Base-by-base conservation (phyloP, 352 stramenopile species). In the Phytophthora podocarpi region DNA sequence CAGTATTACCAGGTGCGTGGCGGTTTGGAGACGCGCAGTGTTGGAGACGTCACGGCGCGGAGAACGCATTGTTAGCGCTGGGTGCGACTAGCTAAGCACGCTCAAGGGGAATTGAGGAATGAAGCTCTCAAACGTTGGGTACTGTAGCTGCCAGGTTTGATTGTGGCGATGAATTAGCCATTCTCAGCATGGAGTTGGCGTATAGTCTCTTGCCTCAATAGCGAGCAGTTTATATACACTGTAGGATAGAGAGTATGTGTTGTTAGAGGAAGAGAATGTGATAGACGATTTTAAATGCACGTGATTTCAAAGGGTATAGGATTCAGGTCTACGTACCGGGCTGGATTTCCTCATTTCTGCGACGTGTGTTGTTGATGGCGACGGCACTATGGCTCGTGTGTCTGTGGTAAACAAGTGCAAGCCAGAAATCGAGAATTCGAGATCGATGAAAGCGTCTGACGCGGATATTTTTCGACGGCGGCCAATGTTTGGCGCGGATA, bases 1-100 rank as follows among this genome's bases (percentile, higher is more conserved):
- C 20, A 91, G 65, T 5, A 94, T 72, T 8, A 94, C 68, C 21
- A 94, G 69, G 52, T 94, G 85, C 28, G 76, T 72, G 26, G 75
- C 74, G 9, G 20, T 21, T 30, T 57, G 28, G 15, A 72, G 49
- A 24, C 60, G 43, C 20, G 42, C 27, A 27, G 11, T 26, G 20
- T 60, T 50, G 49, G 57, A 20, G 9, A 31, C 11, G 16, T 46
- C 31, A 61, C 39, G 26, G 34, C 32, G 36, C 8, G 46, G 50
- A 5, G 64, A 59, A 15, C 41, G 48, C 60, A 73, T 72, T 39
- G 32, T 9, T 37, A 48, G n/a, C n/a, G n/a, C n/a, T n/a, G n/a
- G n/a, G n/a, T 21, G 21, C 20, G n/a, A 28, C 3, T 30, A 27
- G 11, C 11, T 12, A 7, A 11, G 4, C n/a, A n/a, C n/a, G 37